Conservation (phyloP, 2,329 filamentous ascomycete species). For the Apiospora phragmitis region DNA sequence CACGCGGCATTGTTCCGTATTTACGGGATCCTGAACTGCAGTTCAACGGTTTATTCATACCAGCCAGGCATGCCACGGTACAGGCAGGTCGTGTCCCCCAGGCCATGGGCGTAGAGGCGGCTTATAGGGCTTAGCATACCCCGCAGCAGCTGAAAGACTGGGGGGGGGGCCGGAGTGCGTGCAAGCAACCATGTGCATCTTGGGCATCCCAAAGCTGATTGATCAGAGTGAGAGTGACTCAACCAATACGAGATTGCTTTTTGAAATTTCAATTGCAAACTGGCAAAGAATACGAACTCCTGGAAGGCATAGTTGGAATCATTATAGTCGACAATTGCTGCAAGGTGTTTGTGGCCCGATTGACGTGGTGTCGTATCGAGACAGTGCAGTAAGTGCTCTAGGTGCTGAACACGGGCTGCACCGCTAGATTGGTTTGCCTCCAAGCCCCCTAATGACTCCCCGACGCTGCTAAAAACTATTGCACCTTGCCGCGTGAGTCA, state of each 20-base stretch:
- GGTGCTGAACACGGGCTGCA: background rate
- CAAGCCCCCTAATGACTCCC: background rate
- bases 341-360: background rate
- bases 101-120: background rate
- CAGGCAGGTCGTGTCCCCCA: background rate
- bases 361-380: background rate
- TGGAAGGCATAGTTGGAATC: background rate
- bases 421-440: background rate
- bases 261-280: accelerated
- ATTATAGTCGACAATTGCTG: background rate
- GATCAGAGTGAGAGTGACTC: background rate
- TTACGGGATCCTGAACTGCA: no score
- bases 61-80: no score
- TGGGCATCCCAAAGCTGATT: background rate
- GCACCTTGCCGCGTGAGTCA: conserved; percentile 51
- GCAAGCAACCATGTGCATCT: background rate
- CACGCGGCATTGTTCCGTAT: no score
- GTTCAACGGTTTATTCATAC: no score
- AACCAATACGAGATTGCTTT: background rate
- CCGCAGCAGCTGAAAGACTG: background rate
- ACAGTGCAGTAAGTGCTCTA: background rate
- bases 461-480: conserved; percentile 31
- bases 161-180: background rate
- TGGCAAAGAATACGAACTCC: no score
- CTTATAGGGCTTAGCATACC: background rate